These are phyloP conservation scores for Ceriops zippeliana DNA, from an alignment of 345 rosid genomes.

Conservation along the genomic window DNA sequence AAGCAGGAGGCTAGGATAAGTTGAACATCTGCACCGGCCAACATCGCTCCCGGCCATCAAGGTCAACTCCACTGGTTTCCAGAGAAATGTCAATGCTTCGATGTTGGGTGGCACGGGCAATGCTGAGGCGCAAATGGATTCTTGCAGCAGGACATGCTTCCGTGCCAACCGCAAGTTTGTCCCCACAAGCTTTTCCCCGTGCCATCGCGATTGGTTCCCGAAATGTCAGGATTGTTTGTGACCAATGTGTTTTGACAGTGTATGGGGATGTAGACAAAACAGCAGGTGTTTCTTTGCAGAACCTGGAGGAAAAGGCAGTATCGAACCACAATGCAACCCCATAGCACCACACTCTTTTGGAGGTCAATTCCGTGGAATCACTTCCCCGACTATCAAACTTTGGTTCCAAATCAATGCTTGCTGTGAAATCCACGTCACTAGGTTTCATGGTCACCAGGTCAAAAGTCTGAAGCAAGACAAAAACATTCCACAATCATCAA, in stretches of 20 bases:
- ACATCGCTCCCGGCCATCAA: slow-evolving; percentile 47
- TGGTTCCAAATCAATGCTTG: slow-evolving; percentile 44
- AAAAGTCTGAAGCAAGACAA: slow-evolving; percentile 50
- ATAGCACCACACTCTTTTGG: slow-evolving; percentile 44
- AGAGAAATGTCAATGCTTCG: slow-evolving; percentile 84
- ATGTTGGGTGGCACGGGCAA: slow-evolving; percentile 67
- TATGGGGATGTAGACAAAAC: slow-evolving; percentile 80
- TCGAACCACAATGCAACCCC: slow-evolving; percentile 93
- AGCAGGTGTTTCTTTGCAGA: slow-evolving; percentile 80
- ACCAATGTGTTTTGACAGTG: slow-evolving; percentile 85
- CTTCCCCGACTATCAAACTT: slow-evolving; percentile 17
- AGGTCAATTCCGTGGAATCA: slow-evolving; percentile 16
- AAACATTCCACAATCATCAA: too few species aligned
- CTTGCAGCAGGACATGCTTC: slow-evolving; percentile 56
- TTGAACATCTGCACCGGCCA: slow-evolving; percentile 83
- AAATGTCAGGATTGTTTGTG: slow-evolving; percentile 82
- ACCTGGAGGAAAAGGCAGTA: slow-evolving; percentile 75
- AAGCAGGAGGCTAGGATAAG: slow-evolving; percentile 34
- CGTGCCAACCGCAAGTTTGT: slow-evolving; percentile 47
- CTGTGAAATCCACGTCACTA: slow-evolving; percentile 89
- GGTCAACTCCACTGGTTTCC: slow-evolving; percentile 53
- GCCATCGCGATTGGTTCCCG: slow-evolving; percentile 67
- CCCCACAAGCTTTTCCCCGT: slow-evolving; percentile 17
- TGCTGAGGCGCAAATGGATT: slow-evolving; percentile 67
- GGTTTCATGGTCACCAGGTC: slow-evolving; percentile 81